phyloP scores from a whole-genome alignment of 306 rosid species.

The Cucumis sativus region DNA sequence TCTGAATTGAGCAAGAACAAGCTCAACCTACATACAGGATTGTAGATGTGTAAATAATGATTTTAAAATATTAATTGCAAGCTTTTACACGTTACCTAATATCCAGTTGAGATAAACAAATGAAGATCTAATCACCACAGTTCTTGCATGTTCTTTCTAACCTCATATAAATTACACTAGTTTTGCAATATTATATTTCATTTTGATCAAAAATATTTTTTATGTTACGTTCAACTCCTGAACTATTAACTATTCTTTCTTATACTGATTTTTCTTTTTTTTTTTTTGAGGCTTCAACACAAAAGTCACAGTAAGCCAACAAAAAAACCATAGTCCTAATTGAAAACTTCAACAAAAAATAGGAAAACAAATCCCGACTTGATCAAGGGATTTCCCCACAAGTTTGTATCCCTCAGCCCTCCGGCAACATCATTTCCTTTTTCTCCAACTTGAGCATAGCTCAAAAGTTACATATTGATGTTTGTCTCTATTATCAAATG shows the following conservation, averaged over 20 bases:
- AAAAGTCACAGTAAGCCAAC: not conserved
- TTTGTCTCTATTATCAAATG: not conserved
- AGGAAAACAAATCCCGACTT: not conserved
- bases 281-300: not conserved
- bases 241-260: not conserved
- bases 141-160: not conserved
- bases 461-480: not conserved
- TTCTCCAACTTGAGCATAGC: not conserved
- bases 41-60: constrained; percentile 8
- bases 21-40: constrained; percentile 58
- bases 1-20: constrained; percentile 86
- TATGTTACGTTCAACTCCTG: not conserved
- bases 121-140: not conserved
- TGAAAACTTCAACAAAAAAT: not conserved
- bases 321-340: not conserved
- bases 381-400: not conserved
- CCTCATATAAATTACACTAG: not conserved
- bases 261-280: not conserved
- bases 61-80: not conserved
- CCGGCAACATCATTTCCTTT: not conserved
- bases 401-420: not conserved
- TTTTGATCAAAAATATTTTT: not conserved
- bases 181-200: not conserved
- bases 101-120: not conserved
- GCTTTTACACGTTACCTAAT: not conserved